phyloP scores from a whole-genome alignment of 495 filamentous ascomycete species.

The Trichocladium antarcticum region DNA sequence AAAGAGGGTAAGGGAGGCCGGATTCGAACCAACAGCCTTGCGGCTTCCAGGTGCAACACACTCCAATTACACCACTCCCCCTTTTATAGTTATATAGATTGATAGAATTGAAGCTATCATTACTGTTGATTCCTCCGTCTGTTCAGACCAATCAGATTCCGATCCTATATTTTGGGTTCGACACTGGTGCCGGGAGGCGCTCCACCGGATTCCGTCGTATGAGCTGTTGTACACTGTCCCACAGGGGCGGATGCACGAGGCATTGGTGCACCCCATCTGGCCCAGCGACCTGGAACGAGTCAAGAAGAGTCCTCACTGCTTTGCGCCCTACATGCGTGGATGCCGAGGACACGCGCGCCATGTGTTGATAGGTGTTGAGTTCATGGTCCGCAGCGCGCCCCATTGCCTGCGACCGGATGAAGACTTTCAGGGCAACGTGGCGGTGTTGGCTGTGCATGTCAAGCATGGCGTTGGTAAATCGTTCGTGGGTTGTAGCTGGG shows the following conservation, averaged over 20 bases:
- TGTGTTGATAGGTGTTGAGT: conserved; percentile 30
- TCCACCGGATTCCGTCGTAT: conserved; percentile 22
- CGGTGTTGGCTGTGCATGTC: conserved; percentile 26
- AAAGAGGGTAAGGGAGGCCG: no score
- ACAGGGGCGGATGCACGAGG: conserved; percentile 35
- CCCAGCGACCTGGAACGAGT: conserved; percentile 31
- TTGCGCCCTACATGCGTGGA: conserved; percentile 27
- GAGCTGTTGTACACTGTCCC: conserved; percentile 26
- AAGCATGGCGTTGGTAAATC: no score
- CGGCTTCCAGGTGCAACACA: no score
- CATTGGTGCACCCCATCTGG: conserved; percentile 34
- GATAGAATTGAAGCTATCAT: no score
- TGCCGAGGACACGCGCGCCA: conserved; percentile 18
- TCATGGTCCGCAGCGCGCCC: conserved; percentile 22
- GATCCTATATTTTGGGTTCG: no score
- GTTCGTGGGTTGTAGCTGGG: not conserved
- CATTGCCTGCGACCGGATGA: conserved; percentile 17
- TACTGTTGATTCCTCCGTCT: no score
- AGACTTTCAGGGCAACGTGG: conserved; percentile 38
- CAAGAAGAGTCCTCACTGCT: conserved; percentile 30
- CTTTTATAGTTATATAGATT: no score
- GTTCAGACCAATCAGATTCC: no score
- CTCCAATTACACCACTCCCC: no score
- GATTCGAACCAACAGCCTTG: no score
- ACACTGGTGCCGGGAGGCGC: conserved; percentile 18